Evolutionary conservation across 2,329 filamentous ascomycete species (phyloP).

Genomic region (Didymella pomorum): DNA sequence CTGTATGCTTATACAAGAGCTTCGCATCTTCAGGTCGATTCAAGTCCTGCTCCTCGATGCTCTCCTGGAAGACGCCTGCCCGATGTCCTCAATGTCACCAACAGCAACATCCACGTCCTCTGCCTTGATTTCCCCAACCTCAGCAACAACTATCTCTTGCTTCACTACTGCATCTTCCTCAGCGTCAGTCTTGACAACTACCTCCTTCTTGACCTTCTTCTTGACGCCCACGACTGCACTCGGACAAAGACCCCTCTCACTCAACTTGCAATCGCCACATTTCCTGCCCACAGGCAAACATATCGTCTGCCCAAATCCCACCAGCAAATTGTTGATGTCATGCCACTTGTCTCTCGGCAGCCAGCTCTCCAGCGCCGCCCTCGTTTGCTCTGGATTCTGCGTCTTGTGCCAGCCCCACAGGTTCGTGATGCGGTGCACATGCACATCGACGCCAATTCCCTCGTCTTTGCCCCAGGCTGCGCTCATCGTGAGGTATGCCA

Average conservation of each 20-base stretch:
- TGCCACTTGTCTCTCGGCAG: constrained; percentile 85
- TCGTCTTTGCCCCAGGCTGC: constrained; percentile 74
- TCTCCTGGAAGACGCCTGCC: constrained; percentile 20
- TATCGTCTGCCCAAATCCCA: constrained; percentile 86
- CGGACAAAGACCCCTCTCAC: constrained; percentile 76
- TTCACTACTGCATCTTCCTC: constrained; percentile 42
- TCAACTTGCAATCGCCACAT: constrained; percentile 87
- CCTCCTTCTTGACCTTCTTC: constrained; percentile 60
- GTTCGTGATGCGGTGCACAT: constrained; percentile 94
- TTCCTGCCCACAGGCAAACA: constrained; percentile 80
- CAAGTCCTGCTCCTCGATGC: constrained; percentile 3
- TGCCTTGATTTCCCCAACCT: constrained; percentile 35
- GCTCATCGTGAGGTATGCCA: constrained; percentile 88
- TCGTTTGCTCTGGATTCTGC: constrained; percentile 81
- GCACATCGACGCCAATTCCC: constrained; percentile 92
- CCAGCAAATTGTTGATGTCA: constrained; percentile 89
- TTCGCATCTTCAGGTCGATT: not conserved
- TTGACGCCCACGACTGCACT: constrained; percentile 57
- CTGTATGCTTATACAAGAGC: not conserved
- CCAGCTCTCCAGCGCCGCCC: constrained; percentile 79
- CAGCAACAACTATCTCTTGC: constrained; percentile 21
- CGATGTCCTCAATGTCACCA: constrained; percentile 47
- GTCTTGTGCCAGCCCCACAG: constrained; percentile 91
- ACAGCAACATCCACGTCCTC: constrained; percentile 25
- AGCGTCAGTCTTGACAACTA: constrained; percentile 48